Percentiles rank a stretch among this genome's conserved stretches.
phyloP scores from a whole-genome alignment of 768 basidiomycete genomes.

The Hemileccinum impolitum region DNA sequence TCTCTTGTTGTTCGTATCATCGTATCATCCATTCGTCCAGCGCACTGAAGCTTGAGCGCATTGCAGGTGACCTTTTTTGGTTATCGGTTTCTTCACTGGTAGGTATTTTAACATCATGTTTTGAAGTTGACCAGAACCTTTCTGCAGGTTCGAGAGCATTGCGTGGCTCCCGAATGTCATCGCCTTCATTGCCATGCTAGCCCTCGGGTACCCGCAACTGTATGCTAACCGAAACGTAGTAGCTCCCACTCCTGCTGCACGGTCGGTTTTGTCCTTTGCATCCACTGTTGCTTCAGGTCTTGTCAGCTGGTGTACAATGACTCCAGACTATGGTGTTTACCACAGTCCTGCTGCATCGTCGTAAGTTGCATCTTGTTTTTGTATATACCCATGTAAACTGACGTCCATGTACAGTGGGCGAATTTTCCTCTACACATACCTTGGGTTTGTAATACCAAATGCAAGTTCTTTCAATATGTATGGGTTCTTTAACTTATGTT shows the following conservation, averaged over 20 bases:
- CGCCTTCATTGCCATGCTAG: slow-evolving; percentile 63
- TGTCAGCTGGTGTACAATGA: slow-evolving; percentile 42
- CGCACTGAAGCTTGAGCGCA: neutral
- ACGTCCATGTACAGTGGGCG: slow-evolving; percentile 24
- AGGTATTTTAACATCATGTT: slow-evolving; percentile 2
- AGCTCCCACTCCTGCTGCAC: slow-evolving; percentile 32
- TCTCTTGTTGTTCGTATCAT: slow-evolving; percentile 26
- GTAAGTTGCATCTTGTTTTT: slow-evolving; percentile 33
- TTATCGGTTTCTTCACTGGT: slow-evolving; percentile 59
- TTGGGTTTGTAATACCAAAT: slow-evolving; percentile 41
- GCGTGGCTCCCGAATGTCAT: slow-evolving; percentile 55
- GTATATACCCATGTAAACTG: neutral
- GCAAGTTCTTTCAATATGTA: slow-evolving; percentile 25
- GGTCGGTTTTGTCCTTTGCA: slow-evolving; percentile 41
- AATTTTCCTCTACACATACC: slow-evolving; percentile 45
- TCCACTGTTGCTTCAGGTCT: slow-evolving; percentile 44
- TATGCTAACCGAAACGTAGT: slow-evolving; percentile 36
- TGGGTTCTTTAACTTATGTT: neutral
- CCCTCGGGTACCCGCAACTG: slow-evolving; percentile 68
- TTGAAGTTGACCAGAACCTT: neutral
- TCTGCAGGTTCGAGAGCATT: slow-evolving; percentile 40
- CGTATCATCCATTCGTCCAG: neutral
- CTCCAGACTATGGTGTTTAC: slow-evolving; percentile 48
- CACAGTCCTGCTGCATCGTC: slow-evolving; percentile 56
- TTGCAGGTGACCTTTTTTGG: slow-evolving; percentile 61